Base-by-base conservation (phyloP, 1,284 basidiomycete genomes). In the Cystobasidium sp. region DNA sequence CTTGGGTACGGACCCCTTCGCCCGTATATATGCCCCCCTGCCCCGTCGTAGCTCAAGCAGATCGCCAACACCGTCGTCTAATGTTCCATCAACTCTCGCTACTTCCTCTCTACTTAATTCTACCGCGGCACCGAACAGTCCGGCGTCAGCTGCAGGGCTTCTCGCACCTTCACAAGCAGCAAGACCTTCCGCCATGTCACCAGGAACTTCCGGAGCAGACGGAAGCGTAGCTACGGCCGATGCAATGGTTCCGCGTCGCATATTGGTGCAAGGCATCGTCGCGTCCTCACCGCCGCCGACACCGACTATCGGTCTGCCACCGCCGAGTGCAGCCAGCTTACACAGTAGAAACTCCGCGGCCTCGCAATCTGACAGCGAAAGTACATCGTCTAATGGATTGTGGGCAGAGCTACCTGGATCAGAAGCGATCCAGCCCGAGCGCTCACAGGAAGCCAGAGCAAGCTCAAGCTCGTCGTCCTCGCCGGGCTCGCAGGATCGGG, bases 181-280 rank as follows among this genome's bases (percentile, higher is more conserved):
- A 41, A 22, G n/a, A 39, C 39, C 56, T 22, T 16, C 56, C 14
- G 31, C 31, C 31, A 31, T 31, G 31, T 31, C 31, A 31, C 31
- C 31, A 31, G 31, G 31, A 31, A 31, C 31, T 31, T 31, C 56
- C 14, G 39, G n/a, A 6, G 3, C 12, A 7, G 39, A 6, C 20
- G 14, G 55, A n/a, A 53, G n/a, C n/a, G 46, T n/a, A 1, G 44
- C 44, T 43, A 22, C 37, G 12, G 31, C 44, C 31, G 64, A 66
- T 53, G 8, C 18, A 10, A 41, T 53, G 24, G 12, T 73, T 8
- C 70, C 70, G 12, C 61, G 70, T 9, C 70, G 63, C 43, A 65
- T 73, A 9, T 16, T 73, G 18, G 70, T 73, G 41, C 70, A 73
- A 51, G 70, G 70, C 7, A 64, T 73, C 8, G 70, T 73, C 12